Conservation (phyloP, 805 yeast genomes). For the Pichia phayaonensis region DNA sequence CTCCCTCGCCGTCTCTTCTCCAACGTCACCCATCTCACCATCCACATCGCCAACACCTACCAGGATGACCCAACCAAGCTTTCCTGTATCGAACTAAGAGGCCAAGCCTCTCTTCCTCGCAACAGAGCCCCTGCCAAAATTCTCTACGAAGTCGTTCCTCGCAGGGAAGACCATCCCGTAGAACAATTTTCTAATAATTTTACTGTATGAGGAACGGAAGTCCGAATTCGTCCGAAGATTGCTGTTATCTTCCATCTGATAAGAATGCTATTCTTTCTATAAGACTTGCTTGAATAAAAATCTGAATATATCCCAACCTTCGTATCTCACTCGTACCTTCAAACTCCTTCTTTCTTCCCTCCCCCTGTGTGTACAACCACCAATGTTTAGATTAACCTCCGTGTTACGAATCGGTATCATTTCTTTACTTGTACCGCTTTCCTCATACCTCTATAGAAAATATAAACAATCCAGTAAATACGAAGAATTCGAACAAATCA, state of each 20-base stretch:
- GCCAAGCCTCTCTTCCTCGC: not conserved
- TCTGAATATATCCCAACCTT: no score
- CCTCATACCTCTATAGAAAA: constrained; percentile 2
- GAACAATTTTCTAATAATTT: not conserved
- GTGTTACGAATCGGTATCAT: not conserved
- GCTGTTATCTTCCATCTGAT: no score
- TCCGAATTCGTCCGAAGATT: not conserved
- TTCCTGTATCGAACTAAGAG: not conserved
- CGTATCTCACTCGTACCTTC: no score
- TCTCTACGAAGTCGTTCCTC: not conserved
- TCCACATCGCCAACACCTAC: not conserved
- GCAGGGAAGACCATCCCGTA: not conserved
- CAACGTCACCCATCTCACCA: not conserved
- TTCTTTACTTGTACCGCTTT: constrained; percentile 10
- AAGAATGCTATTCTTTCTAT: no score
- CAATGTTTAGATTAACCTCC: not conserved
- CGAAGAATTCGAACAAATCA: constrained; percentile 13
- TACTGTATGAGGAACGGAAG: not conserved
- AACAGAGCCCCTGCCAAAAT: not conserved
- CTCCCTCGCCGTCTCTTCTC: not conserved
- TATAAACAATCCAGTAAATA: not conserved
- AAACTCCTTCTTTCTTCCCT: no score
- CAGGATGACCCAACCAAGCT: not conserved
- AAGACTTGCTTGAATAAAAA: no score
- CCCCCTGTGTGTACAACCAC: no score